Conservation (phyloP, 495 filamentous ascomycete genomes). For the Cryomyces minteri region DNA sequence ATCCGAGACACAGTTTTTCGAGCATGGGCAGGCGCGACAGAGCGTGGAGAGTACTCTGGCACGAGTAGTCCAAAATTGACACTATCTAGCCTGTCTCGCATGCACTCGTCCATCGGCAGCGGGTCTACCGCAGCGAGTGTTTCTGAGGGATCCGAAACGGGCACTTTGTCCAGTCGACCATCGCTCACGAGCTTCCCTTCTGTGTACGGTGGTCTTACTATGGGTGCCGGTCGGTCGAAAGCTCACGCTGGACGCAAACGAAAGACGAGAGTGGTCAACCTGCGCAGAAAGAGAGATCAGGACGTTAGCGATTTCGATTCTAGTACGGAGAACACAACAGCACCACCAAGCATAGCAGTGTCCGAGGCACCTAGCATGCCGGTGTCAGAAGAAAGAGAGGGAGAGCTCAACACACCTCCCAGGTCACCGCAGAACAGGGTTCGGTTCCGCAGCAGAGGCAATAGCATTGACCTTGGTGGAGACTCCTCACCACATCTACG, state of each 20-base stretch:
- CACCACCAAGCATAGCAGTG: conserved; percentile 32
- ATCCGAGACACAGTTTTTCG: conserved; percentile 58
- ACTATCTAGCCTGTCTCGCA: conserved; percentile 15
- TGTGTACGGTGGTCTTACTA: conserved; percentile 34
- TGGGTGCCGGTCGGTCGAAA: conserved; percentile 46
- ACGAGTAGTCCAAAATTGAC: conserved; percentile 18
- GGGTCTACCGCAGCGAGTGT: conserved; percentile 22
- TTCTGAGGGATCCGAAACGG: conserved; percentile 26
- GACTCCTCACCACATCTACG: too few relatives aligned
- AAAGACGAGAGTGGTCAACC: conserved; percentile 86
- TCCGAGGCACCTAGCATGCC: conserved; percentile 21
- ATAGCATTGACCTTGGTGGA: too few relatives aligned
- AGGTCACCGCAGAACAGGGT: conserved; percentile 18
- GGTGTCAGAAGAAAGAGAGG: conserved; percentile 32
- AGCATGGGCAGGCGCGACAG: conserved; percentile 73
- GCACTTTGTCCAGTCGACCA: conserved; percentile 23
- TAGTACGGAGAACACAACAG: conserved; percentile 22
- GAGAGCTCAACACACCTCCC: conserved; percentile 31
- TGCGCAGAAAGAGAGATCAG: conserved; percentile 40
- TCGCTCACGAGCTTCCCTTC: conserved; percentile 11
- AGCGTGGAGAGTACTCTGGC: conserved; percentile 41
- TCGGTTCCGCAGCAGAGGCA: too few relatives aligned
- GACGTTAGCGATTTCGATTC: conserved; percentile 4
- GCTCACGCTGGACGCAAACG: conserved; percentile 49
- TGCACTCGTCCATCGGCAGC: conserved; percentile 17